Evolutionary conservation across 2,329 filamentous ascomycete species (phyloP).

Genomic region (Bretziella fagacearum): DNA sequence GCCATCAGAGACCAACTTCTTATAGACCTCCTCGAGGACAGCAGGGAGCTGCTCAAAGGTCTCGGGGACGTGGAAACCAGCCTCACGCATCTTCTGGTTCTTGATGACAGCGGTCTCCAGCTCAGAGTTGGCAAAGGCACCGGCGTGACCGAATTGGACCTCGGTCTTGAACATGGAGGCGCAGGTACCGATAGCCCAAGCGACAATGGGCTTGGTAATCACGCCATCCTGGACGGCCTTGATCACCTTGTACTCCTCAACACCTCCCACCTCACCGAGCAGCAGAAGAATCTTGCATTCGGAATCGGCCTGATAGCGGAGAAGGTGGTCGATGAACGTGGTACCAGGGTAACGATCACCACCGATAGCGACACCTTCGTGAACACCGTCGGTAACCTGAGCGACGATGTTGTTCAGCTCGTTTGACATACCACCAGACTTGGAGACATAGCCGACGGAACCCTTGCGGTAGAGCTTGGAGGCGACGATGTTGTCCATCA

Average conservation of each 20-base stretch:
- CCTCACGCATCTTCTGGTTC: slow-evolving; percentile 94
- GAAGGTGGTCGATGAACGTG: slow-evolving; percentile 96
- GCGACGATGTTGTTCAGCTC: slow-evolving; percentile 99
- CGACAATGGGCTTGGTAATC: slow-evolving; percentile 97
- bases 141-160: slow-evolving; percentile 97
- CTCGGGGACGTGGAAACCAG: slow-evolving; percentile 83
- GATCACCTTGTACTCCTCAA: slow-evolving; percentile 99
- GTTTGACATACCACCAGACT: slow-evolving; percentile 99
- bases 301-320: slow-evolving; percentile 90
- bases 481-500: slow-evolving; percentile 99
- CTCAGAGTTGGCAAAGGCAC: slow-evolving; percentile 97
- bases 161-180: slow-evolving; percentile 99
- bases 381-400: slow-evolving; percentile 91
- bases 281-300: slow-evolving; percentile 95
- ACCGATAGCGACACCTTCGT: slow-evolving; percentile 98
- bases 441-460: slow-evolving; percentile 97
- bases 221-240: slow-evolving; percentile 86
- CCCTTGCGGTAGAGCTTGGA: slow-evolving; percentile 99
- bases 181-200: slow-evolving; percentile 98
- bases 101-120: slow-evolving; percentile 92
- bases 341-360: slow-evolving; percentile 98
- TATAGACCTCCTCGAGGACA: slow-evolving; percentile 64
- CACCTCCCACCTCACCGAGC: slow-evolving; percentile 96
- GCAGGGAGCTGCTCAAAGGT: slow-evolving; percentile 91
- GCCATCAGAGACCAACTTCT: slow-evolving; percentile 70